Conservation (phyloP, 208 protist species). For the Wallacemonas sp. region DNA sequence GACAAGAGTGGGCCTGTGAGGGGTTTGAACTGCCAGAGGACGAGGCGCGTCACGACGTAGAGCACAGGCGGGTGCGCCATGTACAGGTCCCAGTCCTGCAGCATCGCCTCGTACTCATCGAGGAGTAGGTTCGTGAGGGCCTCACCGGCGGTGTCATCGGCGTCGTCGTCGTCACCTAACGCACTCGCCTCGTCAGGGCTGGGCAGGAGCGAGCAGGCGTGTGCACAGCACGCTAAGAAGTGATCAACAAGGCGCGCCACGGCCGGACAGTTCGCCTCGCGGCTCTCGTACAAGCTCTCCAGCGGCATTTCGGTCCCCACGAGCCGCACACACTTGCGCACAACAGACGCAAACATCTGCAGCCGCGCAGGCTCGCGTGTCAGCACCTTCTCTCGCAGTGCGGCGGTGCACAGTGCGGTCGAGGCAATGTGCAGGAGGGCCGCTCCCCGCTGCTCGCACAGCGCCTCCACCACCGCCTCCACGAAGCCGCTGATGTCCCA, state of each 20-base stretch:
- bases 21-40: slow-evolving; percentile 83
- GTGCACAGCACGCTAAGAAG: slow-evolving; percentile 64
- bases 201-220: slow-evolving; percentile 28
- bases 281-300: slow-evolving; percentile 61
- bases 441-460: slow-evolving; percentile 45
- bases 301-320: slow-evolving; percentile 51
- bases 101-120: slow-evolving; percentile 51
- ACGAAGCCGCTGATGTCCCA: slow-evolving; percentile 19
- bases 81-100: slow-evolving; percentile 86
- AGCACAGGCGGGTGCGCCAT: slow-evolving; percentile 70
- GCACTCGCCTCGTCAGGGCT: background rate
- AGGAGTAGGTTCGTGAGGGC: slow-evolving; percentile 57
- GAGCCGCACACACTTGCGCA: slow-evolving; percentile 62
- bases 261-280: slow-evolving; percentile 32
- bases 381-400: slow-evolving; percentile 38
- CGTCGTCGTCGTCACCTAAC: slow-evolving; percentile 1
- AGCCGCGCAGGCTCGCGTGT: slow-evolving; percentile 2
- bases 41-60: slow-evolving; percentile 71
- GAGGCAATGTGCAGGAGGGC: slow-evolving; percentile 71
- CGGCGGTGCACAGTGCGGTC: slow-evolving; percentile 38
- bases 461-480: slow-evolving; percentile 32
- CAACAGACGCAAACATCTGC: slow-evolving; percentile 28
- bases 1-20: slow-evolving; percentile 8
- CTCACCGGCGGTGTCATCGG: slow-evolving; percentile 45
- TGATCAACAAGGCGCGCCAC: slow-evolving; percentile 63